Base-by-base conservation (phyloP, 495 filamentous ascomycete species). In the Aspergillus sclerotiicarbonarius region DNA sequence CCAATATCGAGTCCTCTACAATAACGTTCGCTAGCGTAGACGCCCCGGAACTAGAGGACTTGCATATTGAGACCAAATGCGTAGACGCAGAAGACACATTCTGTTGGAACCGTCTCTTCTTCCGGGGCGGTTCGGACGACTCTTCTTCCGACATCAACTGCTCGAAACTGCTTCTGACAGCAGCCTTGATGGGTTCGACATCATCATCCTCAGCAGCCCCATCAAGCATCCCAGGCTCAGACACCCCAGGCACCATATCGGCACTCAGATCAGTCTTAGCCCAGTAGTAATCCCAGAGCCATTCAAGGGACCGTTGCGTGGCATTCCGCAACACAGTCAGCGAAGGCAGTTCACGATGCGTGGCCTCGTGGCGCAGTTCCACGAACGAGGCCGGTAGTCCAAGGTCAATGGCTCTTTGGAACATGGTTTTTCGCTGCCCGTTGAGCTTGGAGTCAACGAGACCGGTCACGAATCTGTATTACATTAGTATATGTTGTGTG, bases 221-320 rank as follows among this genome's bases (percentile, higher is more conserved):
- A 46, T 54, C 39, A 13, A 32, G 49, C 32, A 16, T 21, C 46
- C 25, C 35, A 31, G 19, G 32, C 53, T 5, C 60, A 20, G 20
- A 50, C 55, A 30, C 21, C 9, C 29, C 19, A 48, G 31, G 46
- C 19, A 47, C 29, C 19, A 37, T 16, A 35, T 7, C 44, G 20
- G 51, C 46, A 46, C 9, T 16, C 37, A 37, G 44, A 39, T 71
- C 70, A 8, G 68, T 54, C 29, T 62, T 70, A 6, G 56, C 71
- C 93, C 93, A 98, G 71, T 96, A 96, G 64, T 87, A 87, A 37
- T 81, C 78, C 90, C 90, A 96, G 49, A 97, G 80, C 93, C 93
- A 97, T 30, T 80, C 82, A 51, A 98, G 74, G 2, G 86, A 90
- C 61, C 86, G 82, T 60, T 78, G 62, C 3, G 87, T 80, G 6